phyloP scores from a whole-genome alignment of 495 filamentous ascomycete genomes.

The Aspergillus wentii region DNA sequence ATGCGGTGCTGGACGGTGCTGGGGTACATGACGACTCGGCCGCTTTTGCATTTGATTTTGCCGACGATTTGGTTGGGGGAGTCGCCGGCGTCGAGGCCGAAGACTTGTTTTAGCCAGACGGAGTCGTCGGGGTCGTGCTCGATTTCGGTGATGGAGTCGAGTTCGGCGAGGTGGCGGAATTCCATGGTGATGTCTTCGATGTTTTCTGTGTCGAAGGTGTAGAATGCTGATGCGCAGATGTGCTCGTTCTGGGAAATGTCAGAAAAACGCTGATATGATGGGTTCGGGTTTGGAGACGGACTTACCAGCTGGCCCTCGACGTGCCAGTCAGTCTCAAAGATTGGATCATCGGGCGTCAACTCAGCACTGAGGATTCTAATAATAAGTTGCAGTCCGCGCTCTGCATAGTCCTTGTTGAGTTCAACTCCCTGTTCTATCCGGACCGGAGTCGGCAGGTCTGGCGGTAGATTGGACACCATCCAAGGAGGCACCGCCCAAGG shows the following conservation, averaged over 20 bases:
- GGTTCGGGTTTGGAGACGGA: too few relatives aligned
- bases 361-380: conserved; percentile 31
- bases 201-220: conserved; percentile 21
- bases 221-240: conserved; percentile 28
- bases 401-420: conserved; percentile 31
- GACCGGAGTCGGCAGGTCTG: conserved; percentile 16
- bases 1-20: conserved; percentile 46
- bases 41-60: conserved; percentile 11
- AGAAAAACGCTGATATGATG: neutral
- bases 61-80: conserved; percentile 29
- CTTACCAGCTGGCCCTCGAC: conserved; percentile 35
- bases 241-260: conserved; percentile 30
- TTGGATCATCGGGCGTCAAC: conserved; percentile 25
- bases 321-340: conserved; percentile 31
- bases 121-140: conserved; percentile 20
- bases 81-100: conserved; percentile 24
- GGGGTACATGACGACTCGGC: conserved; percentile 26
- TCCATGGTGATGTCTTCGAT: conserved; percentile 12
- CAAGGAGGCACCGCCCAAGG: conserved; percentile 27
- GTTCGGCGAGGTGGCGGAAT: conserved; percentile 28
- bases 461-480: conserved; percentile 20
- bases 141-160: conserved; percentile 21
- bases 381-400: conserved; percentile 34
- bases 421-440: conserved; percentile 23
- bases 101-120: conserved; percentile 28